phyloP scores from a whole-genome alignment of 2,329 filamentous ascomycete species.

The Talaromyces piceae region DNA sequence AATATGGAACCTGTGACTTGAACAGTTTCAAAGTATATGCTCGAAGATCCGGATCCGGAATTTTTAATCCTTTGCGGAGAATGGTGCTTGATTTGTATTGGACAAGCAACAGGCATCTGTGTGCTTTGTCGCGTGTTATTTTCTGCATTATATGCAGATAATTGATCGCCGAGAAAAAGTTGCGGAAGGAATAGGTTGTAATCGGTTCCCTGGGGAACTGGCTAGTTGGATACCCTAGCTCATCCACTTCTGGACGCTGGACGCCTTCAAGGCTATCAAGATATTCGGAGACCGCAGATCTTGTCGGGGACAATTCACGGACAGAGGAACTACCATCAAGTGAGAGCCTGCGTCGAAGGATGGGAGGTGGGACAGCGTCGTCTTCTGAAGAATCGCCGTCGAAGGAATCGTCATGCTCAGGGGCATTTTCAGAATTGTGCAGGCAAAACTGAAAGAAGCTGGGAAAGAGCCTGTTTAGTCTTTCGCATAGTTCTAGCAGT shows the following conservation, averaged over 20 bases:
- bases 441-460: slow-evolving; percentile 93
- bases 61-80: slow-evolving; percentile 81
- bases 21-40: slow-evolving; percentile 96
- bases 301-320: slow-evolving; percentile 20
- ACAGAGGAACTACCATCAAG: slow-evolving; percentile 19
- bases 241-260: slow-evolving; percentile 62
- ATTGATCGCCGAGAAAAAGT: slow-evolving; percentile 93
- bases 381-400: slow-evolving; percentile 38
- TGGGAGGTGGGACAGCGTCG: slow-evolving; percentile 79
- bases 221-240: slow-evolving; percentile 70
- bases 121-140: slow-evolving; percentile 90
- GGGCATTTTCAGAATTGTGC: slow-evolving; percentile 55
- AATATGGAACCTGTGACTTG: slow-evolving; percentile 98
- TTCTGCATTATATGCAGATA: slow-evolving; percentile 96
- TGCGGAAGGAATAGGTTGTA: slow-evolving; percentile 83
- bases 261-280: slow-evolving; percentile 19
- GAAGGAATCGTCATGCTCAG: slow-evolving; percentile 26
- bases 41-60: slow-evolving; percentile 78
- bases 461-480: too few species aligned
- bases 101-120: slow-evolving; percentile 86
- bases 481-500: too few species aligned
- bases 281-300: slow-evolving; percentile 17
- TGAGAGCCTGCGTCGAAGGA: slow-evolving; percentile 51
- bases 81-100: slow-evolving; percentile 94
- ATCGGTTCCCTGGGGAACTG: slow-evolving; percentile 64